Conservation (phyloP, 371 early-diverging fungal genomes). For the Mortierella sp. region DNA sequence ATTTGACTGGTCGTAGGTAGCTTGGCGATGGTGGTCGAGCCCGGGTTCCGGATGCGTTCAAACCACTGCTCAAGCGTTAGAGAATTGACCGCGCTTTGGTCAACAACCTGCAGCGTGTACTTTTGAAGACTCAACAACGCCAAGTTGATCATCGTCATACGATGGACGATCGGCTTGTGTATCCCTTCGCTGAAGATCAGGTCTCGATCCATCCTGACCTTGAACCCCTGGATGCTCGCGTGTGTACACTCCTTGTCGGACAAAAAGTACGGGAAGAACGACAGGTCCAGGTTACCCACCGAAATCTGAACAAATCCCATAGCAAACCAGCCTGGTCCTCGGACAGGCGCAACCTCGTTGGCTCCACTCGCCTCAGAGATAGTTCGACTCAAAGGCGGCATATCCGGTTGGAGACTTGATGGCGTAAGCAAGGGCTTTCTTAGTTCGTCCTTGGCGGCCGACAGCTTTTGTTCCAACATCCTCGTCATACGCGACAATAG, state of each 20-base stretch:
- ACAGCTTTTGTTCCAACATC: slow-evolving; percentile 40
- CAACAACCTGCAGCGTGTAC: slow-evolving; percentile 37
- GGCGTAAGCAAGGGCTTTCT: slow-evolving; percentile 35
- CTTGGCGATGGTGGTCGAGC: slow-evolving; percentile 48
- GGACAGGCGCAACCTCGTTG: neutral
- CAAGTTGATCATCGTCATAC: slow-evolving; percentile 29
- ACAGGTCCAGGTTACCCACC: slow-evolving; percentile 36
- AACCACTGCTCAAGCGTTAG: slow-evolving; percentile 54
- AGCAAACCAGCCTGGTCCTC: slow-evolving; percentile 33
- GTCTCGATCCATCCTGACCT: slow-evolving; percentile 36
- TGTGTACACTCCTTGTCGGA: slow-evolving; percentile 57
- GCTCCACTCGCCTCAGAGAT: neutral
- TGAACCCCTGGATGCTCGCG: slow-evolving; percentile 46
- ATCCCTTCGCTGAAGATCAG: slow-evolving; percentile 19
- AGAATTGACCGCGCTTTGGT: slow-evolving; percentile 17
- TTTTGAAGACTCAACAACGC: slow-evolving; percentile 43
- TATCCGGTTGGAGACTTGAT: slow-evolving; percentile 25
- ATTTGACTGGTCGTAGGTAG: slow-evolving; percentile 45
- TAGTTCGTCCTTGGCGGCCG: slow-evolving; percentile 43
- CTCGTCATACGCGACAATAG: slow-evolving; percentile 28
- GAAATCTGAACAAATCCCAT: slow-evolving; percentile 44
- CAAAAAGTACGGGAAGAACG: slow-evolving; percentile 53
- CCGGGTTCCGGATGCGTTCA: slow-evolving; percentile 45
- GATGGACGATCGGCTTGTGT: slow-evolving; percentile 34
- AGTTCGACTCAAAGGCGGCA: neutral